These are phyloP conservation scores for Diaporthe velutina DNA, from an alignment of 2,329 filamentous ascomycete species.

Conservation along the genomic window DNA sequence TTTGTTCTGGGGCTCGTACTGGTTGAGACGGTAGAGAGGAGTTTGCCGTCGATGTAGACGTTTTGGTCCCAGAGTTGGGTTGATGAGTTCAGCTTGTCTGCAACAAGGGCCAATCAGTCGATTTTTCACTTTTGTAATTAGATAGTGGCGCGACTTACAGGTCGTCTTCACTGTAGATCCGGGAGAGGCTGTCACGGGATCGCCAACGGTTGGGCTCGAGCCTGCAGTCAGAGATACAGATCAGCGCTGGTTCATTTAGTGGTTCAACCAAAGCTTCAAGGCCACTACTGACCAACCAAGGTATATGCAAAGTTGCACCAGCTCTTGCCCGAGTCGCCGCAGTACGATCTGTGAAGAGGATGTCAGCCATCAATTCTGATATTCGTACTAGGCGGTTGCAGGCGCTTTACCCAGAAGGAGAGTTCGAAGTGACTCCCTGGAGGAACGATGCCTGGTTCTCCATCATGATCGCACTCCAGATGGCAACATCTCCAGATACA, in stretches of 20 bases:
- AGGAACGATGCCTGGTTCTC: slow-evolving; percentile 5
- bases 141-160: too few species aligned
- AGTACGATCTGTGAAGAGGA: neutral
- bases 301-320: slow-evolving; percentile 20
- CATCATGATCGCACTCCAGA: slow-evolving; percentile 12
- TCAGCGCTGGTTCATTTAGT: neutral
- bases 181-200: neutral
- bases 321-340: neutral
- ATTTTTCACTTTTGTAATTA: too few species aligned
- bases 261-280: too few species aligned
- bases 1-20: neutral
- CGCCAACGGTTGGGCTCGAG: neutral
- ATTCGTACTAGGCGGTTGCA: fast-evolving
- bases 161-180: slow-evolving; percentile 4
- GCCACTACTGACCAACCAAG: neutral
- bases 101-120: fast-evolving
- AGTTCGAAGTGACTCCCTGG: neutral
- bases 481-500: slow-evolving; percentile 16
- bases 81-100: slow-evolving; percentile 8
- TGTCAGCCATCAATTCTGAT: neutral
- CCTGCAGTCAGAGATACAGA: neutral
- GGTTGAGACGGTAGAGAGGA: neutral
- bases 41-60: slow-evolving; percentile 5
- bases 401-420: neutral
- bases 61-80: slow-evolving; percentile 20